Conservation (phyloP, 306 rosid species). For the Lablab purpureus region DNA sequence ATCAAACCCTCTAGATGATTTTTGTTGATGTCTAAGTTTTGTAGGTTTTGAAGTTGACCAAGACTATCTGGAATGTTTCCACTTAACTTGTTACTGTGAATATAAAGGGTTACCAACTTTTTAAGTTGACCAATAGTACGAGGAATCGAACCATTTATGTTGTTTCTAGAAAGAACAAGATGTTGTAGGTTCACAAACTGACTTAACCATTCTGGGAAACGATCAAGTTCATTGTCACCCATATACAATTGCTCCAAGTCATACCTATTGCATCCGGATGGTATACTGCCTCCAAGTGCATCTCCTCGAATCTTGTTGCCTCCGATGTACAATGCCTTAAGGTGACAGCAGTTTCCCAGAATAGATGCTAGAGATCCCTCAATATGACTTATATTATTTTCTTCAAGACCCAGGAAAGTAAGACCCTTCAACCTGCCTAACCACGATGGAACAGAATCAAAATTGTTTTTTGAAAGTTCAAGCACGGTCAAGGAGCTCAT, state of each 20-base stretch:
- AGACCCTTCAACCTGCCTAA: constrained; percentile 27
- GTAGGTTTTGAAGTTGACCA: constrained; percentile 20
- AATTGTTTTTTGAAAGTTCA: constrained; percentile 13
- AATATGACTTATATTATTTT: constrained; percentile 3
- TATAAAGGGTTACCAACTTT: neutral
- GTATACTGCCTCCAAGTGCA: neutral
- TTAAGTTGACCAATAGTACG: constrained; percentile 34
- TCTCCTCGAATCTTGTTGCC: constrained; percentile 34
- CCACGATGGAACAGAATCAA: constrained; percentile 39
- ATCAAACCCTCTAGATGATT: constrained; percentile 12
- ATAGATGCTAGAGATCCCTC: constrained; percentile 21
- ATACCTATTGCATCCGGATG: constrained; percentile 8
- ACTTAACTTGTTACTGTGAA: constrained; percentile 25
- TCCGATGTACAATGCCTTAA: constrained; percentile 10
- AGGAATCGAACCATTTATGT: constrained; percentile 21
- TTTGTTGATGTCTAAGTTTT: neutral
- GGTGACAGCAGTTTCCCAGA: constrained; percentile 24
- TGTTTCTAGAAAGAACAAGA: constrained; percentile 28
- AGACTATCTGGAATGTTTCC: constrained; percentile 21
- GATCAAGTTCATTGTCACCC: neutral
- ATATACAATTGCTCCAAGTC: constrained; percentile 28
- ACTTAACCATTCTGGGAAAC: constrained; percentile 32
- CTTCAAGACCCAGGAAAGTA: neutral
- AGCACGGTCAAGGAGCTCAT: constrained; percentile 14
- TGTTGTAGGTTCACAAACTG: constrained; percentile 3